Evolutionary conservation across 441 rosid genomes (phyloP).

Genomic region (Capsella rubella): DNA sequence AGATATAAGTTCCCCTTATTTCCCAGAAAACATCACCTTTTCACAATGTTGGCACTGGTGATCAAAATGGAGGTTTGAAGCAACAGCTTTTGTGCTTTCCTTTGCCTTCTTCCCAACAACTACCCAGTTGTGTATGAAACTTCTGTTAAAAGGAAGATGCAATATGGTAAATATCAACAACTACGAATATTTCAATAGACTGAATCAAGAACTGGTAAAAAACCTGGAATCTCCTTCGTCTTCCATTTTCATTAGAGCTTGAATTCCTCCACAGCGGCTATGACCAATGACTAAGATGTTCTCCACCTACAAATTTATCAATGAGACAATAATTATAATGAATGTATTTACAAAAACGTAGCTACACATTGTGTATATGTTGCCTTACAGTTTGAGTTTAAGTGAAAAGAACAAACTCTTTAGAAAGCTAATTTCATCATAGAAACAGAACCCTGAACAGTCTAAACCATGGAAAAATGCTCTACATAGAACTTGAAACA

Average conservation of each 20-base stretch:
- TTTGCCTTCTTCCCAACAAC: constrained; percentile 78
- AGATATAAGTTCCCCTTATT: background rate
- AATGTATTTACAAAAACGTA: background rate
- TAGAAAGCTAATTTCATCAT: background rate
- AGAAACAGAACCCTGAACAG: constrained; percentile 4
- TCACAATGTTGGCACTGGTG: constrained; percentile 91
- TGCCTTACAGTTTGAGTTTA: background rate
- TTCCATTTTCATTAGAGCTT: constrained; percentile 89
- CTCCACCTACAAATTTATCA: constrained; percentile 69
- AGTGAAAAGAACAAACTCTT: constrained; percentile 5
- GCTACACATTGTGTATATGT: background rate
- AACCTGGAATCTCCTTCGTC: constrained; percentile 78
- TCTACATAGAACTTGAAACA: background rate
- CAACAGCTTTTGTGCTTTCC: constrained; percentile 66
- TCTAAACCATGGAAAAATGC: background rate
- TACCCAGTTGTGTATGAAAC: constrained; percentile 90
- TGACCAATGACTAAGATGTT: constrained; percentile 90
- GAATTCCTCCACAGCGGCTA: constrained; percentile 97
- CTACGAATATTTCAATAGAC: background rate
- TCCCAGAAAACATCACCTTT: constrained; percentile 63
- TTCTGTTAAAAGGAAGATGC: constrained; percentile 46
- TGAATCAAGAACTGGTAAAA: background rate
- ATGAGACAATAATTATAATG: background rate
- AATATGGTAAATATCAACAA: constrained; percentile 11
- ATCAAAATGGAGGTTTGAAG: constrained; percentile 74